Percentiles rank a stretch among this genome's conserved stretches.
These are phyloP conservation scores for Iris macrosiphon DNA, from an alignment of 106 monocot species.

Conservation along the genomic window DNA sequence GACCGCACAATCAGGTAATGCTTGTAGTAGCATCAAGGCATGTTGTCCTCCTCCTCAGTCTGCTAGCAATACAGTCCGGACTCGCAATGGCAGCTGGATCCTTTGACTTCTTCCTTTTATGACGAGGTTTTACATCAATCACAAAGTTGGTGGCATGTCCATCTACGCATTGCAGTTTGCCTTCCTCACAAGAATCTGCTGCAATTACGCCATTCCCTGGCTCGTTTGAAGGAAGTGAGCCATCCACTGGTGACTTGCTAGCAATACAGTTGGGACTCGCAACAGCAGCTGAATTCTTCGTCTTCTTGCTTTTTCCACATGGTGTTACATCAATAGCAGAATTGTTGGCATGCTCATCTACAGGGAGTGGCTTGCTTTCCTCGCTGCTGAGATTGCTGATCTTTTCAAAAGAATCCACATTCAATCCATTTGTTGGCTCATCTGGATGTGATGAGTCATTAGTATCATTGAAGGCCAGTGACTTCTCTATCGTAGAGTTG, in stretches of 20 bases:
- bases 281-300: not conserved
- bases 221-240: too few relatives aligned
- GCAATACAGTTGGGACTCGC: too few relatives aligned
- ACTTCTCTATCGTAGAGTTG: not conserved
- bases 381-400: not conserved
- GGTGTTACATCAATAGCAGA: not conserved
- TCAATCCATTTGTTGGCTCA: not conserved
- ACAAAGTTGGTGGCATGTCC: too few relatives aligned
- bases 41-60: constrained; percentile 11
- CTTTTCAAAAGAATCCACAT: not conserved
- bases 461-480: not conserved
- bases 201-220: too few relatives aligned
- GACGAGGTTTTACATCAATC: not conserved
- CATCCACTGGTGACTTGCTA: too few relatives aligned
- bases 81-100: not conserved
- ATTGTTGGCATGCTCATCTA: not conserved
- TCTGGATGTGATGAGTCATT: too few relatives aligned
- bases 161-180: too few relatives aligned
- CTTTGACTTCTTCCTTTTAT: not conserved
- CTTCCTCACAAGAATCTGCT: not conserved
- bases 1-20: too few relatives aligned
- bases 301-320: not conserved
- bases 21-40: too few relatives aligned
- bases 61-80: constrained; percentile 6
- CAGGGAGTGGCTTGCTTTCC: not conserved